Evolutionary conservation across 2,329 filamentous ascomycete species (phyloP), one percentile per base, ranked within the genome.

Genomic region (Hymenoscyphus fraxineus): DNA sequence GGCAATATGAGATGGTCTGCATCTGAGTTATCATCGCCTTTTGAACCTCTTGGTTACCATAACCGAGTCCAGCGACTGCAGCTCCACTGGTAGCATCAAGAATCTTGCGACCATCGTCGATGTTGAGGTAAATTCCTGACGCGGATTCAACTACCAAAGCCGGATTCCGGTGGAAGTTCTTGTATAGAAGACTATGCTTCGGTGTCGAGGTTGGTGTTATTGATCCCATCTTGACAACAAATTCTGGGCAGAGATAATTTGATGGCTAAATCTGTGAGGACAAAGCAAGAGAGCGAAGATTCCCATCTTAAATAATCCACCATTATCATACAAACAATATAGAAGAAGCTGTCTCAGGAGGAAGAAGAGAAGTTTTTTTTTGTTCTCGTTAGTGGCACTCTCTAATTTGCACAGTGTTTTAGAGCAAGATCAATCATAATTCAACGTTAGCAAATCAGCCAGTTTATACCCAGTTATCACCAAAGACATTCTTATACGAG

Each of bases 61-160:
- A 86, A 6, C 90, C 90, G 15, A 93, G 78, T 70, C 86, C 87
- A 7, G 85, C 80, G 1, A 92, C 89, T n/a, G 87, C 88, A 3
- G 90, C 87, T 13, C 90, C 90, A 40, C 88, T 84, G 35, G 87
- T 90, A 1, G 85, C 88, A 72, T 93, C 90, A 9, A 92, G 81
- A 40, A 93, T 82, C 54, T 77, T 78, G 38, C 82, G 79, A 2
- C 86, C 87, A 62, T 57, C 56, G 5, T 64, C 61, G 12, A 67
- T 54, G 16, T 57, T 64, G 13, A 68, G 35, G 32, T 59, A 61
- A 32, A 60, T 32, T 7, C 66, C 66, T 2, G 35, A 55, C 2
- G 60, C 63, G 10, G 65, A 63, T 4, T 47, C 51, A 19, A 67
- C 59, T n/a, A 35, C 22, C 10, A 56, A 22, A 35, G 61, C 44